Evolutionary conservation across 768 basidiomycete species (phyloP).

Genomic region (Lentinus brumalis): DNA sequence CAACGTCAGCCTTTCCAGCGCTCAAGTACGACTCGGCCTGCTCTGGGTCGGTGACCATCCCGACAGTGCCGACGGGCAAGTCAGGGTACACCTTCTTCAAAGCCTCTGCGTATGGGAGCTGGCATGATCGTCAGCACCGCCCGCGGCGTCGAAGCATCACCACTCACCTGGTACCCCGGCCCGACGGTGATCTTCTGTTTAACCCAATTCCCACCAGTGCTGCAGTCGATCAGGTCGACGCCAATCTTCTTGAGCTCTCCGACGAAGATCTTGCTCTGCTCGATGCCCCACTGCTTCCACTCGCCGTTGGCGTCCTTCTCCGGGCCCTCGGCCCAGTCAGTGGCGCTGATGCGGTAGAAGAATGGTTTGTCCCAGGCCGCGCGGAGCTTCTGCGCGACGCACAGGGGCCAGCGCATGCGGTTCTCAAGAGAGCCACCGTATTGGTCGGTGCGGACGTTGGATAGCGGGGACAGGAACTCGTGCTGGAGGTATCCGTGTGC

Average conservation of each 20-base stretch:
- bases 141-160: background rate
- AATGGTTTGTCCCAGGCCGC: slow-evolving; percentile 69
- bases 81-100: slow-evolving; percentile 62
- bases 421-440: slow-evolving; percentile 79
- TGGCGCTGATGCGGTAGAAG: slow-evolving; percentile 61
- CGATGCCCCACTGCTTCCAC: slow-evolving; percentile 75
- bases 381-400: slow-evolving; percentile 53
- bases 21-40: slow-evolving; percentile 65
- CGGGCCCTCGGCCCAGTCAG: slow-evolving; percentile 54
- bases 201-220: slow-evolving; percentile 60
- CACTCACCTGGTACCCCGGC: slow-evolving; percentile 62
- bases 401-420: slow-evolving; percentile 67
- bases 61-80: slow-evolving; percentile 63
- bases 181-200: slow-evolving; percentile 56
- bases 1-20: slow-evolving; percentile 66
- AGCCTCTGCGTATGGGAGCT: slow-evolving; percentile 71
- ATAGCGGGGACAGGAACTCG: slow-evolving; percentile 71
- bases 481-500: slow-evolving; percentile 76
- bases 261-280: slow-evolving; percentile 66
- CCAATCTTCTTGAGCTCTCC: slow-evolving; percentile 60
- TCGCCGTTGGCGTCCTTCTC: slow-evolving; percentile 54
- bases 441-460: slow-evolving; percentile 68
- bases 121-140: background rate
- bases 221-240: slow-evolving; percentile 75
- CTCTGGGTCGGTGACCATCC: slow-evolving; percentile 65